Conservation (phyloP, 1,284 basidiomycete genomes). For the Cryptococcus sp. region DNA sequence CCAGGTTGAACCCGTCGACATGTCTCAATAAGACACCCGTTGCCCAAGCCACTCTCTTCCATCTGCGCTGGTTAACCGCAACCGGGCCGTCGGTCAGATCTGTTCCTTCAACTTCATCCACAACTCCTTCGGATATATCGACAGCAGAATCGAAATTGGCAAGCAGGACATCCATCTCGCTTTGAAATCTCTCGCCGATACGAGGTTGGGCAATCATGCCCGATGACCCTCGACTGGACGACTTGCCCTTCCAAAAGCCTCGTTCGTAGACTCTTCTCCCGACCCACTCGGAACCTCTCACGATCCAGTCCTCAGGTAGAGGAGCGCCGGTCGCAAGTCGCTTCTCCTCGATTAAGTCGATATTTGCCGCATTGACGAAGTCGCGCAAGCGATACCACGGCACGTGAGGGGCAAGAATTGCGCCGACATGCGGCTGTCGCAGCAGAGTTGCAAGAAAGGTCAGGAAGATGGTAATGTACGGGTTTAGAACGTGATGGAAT, state of each 20-base stretch:
- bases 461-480: constrained; percentile 81
- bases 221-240: constrained; percentile 47
- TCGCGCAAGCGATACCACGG: constrained; percentile 78
- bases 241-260: constrained; percentile 75
- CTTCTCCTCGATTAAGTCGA: constrained; percentile 61
- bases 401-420: constrained; percentile 69
- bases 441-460: constrained; percentile 82
- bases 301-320: constrained; percentile 90
- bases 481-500: constrained; percentile 69
- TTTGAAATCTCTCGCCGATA: constrained; percentile 52
- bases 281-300: constrained; percentile 94
- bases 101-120: constrained; percentile 62
- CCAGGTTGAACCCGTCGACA: constrained; percentile 76
- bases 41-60: constrained; percentile 72
- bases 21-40: constrained; percentile 68
- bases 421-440: constrained; percentile 64
- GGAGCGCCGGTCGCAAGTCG: constrained; percentile 61
- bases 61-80: constrained; percentile 58
- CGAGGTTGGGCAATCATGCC: constrained; percentile 56
- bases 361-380: constrained; percentile 59
- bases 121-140: constrained; percentile 68
- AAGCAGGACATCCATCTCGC: constrained; percentile 77
- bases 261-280: constrained; percentile 82
- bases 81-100: constrained; percentile 56
- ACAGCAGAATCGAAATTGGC: constrained; percentile 58